Conservation (phyloP, 768 basidiomycete genomes). For the Tricholoma saponaceum region DNA sequence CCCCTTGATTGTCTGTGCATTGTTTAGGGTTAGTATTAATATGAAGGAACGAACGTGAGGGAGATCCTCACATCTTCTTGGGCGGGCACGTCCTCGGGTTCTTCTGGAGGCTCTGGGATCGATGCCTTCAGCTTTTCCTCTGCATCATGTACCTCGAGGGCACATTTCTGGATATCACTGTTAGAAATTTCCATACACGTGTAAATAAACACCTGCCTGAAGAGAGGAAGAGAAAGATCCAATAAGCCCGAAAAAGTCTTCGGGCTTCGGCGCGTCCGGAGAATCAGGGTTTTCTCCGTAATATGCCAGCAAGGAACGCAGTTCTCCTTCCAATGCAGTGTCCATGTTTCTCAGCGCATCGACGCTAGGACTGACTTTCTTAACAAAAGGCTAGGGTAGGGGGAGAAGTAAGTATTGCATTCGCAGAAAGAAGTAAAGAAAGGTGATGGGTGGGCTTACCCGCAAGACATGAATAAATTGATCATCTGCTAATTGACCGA, state of each 20-base stretch:
- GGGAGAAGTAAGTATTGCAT: constrained; percentile 1
- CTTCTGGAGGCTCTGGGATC: constrained; percentile 19
- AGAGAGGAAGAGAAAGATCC: constrained; percentile 72
- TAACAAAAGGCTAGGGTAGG: constrained; percentile 46
- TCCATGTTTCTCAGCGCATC: constrained; percentile 66
- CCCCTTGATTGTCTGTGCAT: constrained; percentile 41
- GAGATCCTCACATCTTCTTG: constrained; percentile 19
- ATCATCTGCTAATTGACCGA: constrained; percentile 40
- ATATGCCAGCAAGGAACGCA: constrained; percentile 58
- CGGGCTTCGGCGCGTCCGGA: constrained; percentile 64
- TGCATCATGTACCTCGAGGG: constrained; percentile 58
- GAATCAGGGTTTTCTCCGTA: constrained; percentile 74
- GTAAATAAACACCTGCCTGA: constrained; percentile 39
- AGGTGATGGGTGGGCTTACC: constrained; percentile 29
- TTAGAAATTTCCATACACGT: not conserved
- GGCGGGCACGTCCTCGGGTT: constrained; percentile 15
- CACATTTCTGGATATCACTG: constrained; percentile 54
- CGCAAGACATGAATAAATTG: constrained; percentile 69
- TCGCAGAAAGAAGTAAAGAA: not conserved
- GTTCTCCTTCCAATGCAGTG: constrained; percentile 50
- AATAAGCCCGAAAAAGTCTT: constrained; percentile 78
- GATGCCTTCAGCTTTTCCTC: constrained; percentile 30
- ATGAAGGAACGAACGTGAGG: not conserved
- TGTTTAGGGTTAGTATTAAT: constrained; percentile 5
- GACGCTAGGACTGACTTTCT: constrained; percentile 46